phyloP scores from a whole-genome alignment of 768 basidiomycete genomes.

The Pleurotus tuber-regium region DNA sequence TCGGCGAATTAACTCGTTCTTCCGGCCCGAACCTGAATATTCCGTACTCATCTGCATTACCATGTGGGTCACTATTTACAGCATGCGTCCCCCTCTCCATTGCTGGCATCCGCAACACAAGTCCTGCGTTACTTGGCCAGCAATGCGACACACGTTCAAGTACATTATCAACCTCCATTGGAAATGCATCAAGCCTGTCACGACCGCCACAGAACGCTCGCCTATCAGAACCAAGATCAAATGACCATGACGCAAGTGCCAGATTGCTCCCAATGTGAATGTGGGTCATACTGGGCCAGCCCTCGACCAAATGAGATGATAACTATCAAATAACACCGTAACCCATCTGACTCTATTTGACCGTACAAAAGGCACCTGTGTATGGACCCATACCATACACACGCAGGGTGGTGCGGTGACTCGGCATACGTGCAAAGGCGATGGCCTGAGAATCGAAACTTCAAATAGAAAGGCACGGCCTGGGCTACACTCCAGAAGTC shows the following conservation, averaged over 20 bases:
- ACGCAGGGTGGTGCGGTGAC: too few relatives aligned
- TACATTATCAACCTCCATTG: neutral
- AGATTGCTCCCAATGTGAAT: too few relatives aligned
- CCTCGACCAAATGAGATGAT: too few relatives aligned
- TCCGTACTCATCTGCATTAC: slow-evolving; percentile 11
- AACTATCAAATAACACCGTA: too few relatives aligned
- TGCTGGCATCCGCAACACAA: neutral
- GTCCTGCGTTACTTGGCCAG: neutral
- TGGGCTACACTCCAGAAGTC: too few relatives aligned
- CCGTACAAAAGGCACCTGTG: too few relatives aligned
- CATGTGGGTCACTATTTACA: slow-evolving; percentile 4
- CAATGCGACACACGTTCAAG: neutral
- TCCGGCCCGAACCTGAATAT: slow-evolving; percentile 6
- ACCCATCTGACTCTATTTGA: too few relatives aligned
- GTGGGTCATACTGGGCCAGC: too few relatives aligned
- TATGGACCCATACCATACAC: too few relatives aligned
- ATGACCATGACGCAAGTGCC: slow-evolving; percentile 11
- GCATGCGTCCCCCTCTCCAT: neutral
- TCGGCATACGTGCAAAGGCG: too few relatives aligned
- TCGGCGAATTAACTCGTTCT: slow-evolving; percentile 10
- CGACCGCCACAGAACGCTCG: neutral
- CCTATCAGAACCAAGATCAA: slow-evolving; percentile 7
- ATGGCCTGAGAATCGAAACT: too few relatives aligned
- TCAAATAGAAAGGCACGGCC: too few relatives aligned
- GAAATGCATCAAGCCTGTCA: neutral